Base-by-base conservation (phyloP, 176 grass and related monocot species). In the Ensete ventricosum region DNA sequence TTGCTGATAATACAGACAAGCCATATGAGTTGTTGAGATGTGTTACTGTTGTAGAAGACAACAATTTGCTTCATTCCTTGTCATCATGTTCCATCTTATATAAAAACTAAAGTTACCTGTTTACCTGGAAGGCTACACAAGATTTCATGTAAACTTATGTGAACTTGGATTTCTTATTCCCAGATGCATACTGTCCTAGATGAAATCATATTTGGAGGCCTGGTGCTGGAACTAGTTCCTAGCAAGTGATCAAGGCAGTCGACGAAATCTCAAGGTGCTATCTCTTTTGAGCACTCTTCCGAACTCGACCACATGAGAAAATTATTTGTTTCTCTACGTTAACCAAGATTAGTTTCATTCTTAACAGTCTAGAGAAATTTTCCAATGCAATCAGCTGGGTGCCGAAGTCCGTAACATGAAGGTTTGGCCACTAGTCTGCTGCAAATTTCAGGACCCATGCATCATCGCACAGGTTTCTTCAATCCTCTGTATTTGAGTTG, bases 121-220 rank as follows among this genome's bases (percentile, higher is more conserved):
- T 43, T 43, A 43, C 34, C 4, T 43, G 5, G 34, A 43, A 43
- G 34, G 34, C 34, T 43, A 4, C 34, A 43, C 34, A 43, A 43
- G 3, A 43, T 43, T 43, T 6, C 3, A 6, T 43, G 34, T 43
- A 64, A 62, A 62, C 4, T 19, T 21, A 62, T 21, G 57, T 21
- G 14, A n/a, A 62, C 11, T 74, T 55, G 9, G 0, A 59, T 74
- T 81, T 78, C 64, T 1, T 81, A 67, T 63, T 77, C 89, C 76
- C 87, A 89, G 92, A 76, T 92, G 81, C 89, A 96, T 82, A 89
- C 73, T 13, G 77, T 96, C 82, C 84, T 96, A 78, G 92, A 96
- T 82, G 92, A 96, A 82, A 96, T 96, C 79, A 89, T 96, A 82
- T 57, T 92, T n/a, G 87, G 92, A 9, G 92, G 92, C 34, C 89